A percentile compares a stretch with the other conserved stretches of the same genome.
These are phyloP conservation scores for Penicillium bialowiezense DNA, from an alignment of 495 filamentous ascomycete genomes.

Conservation along the genomic window DNA sequence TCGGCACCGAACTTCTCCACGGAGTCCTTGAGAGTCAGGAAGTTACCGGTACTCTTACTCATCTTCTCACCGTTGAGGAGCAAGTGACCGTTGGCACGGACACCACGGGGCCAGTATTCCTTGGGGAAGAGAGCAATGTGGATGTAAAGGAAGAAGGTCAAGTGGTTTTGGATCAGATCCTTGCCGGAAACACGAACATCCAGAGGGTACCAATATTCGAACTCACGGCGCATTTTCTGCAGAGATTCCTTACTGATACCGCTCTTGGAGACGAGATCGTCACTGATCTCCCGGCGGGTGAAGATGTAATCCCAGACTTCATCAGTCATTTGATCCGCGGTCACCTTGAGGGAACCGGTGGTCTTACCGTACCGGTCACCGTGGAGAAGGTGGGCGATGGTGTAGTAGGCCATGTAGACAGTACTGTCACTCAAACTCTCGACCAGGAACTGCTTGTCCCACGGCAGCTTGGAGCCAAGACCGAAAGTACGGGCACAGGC, in stretches of 20 bases:
- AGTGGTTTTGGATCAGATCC: constrained; percentile 83
- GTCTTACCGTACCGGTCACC: constrained; percentile 74
- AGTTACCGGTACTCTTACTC: constrained; percentile 94
- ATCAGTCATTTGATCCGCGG: constrained; percentile 86
- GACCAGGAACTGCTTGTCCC: constrained; percentile 89
- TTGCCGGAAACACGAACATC: constrained; percentile 83
- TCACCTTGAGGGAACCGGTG: constrained; percentile 63
- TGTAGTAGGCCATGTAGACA: constrained; percentile 97
- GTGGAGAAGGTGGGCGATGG: constrained; percentile 84
- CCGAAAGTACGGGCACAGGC: constrained; percentile 91
- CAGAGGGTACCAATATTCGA: constrained; percentile 95
- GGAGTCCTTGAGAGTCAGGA: constrained; percentile 83
- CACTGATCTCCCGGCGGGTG: constrained; percentile 59
- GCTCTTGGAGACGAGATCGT: constrained; percentile 59
- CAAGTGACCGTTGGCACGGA: constrained; percentile 89
- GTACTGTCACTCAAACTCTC: constrained; percentile 89
- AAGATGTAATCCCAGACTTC: constrained; percentile 98
- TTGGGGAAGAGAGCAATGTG: constrained; percentile 84
- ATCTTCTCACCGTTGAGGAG: constrained; percentile 96
- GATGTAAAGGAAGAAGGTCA: constrained; percentile 96
- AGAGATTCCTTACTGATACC: constrained; percentile 70
- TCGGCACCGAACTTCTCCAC: constrained; percentile 93
- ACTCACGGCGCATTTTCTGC: constrained; percentile 78
- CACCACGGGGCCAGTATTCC: constrained; percentile 79
- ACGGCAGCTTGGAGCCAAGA: constrained; percentile 91